These are phyloP conservation scores for Trichoderma cornu-damae DNA, from an alignment of 2,329 filamentous ascomycete species.

Conservation along the genomic window DNA sequence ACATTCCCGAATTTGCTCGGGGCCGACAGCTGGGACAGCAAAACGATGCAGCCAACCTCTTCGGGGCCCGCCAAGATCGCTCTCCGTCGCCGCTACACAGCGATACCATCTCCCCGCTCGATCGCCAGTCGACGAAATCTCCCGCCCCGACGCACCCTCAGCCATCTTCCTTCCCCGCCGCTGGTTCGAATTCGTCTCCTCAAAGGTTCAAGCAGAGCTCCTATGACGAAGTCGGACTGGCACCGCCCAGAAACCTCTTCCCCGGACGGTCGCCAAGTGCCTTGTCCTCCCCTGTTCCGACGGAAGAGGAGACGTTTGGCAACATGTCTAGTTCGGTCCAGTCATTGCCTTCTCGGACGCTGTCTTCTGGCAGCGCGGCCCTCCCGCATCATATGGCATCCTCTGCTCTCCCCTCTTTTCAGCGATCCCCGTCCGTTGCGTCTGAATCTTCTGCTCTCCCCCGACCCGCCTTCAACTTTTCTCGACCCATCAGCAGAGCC, in stretches of 20 bases:
- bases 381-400: constrained; percentile 46
- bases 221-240: constrained; percentile 47
- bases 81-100: constrained; percentile 52
- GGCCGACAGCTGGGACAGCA: constrained; percentile 38
- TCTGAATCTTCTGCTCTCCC: constrained; percentile 74
- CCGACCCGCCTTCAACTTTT: constrained; percentile 86
- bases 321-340: constrained; percentile 50
- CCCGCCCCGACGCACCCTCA: constrained; percentile 32
- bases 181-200: constrained; percentile 37
- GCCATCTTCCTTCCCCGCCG: constrained; percentile 34
- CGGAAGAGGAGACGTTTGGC: constrained; percentile 62
- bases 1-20: constrained; percentile 38
- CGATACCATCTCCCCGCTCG: constrained; percentile 30
- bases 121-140: constrained; percentile 28
- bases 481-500: constrained; percentile 75
- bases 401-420: constrained; percentile 56
- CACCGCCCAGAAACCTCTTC: constrained; percentile 47
- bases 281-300: constrained; percentile 55
- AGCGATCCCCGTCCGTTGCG: constrained; percentile 75
- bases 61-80: constrained; percentile 53
- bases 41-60: constrained; percentile 40
- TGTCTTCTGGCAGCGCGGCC: constrained; percentile 63
- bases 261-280: constrained; percentile 54
- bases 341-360: constrained; percentile 68
- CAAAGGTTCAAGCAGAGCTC: constrained; percentile 43